These are phyloP conservation scores for Fusarium subglutinans DNA, from an alignment of 2,329 filamentous ascomycete genomes.

Conservation along the genomic window DNA sequence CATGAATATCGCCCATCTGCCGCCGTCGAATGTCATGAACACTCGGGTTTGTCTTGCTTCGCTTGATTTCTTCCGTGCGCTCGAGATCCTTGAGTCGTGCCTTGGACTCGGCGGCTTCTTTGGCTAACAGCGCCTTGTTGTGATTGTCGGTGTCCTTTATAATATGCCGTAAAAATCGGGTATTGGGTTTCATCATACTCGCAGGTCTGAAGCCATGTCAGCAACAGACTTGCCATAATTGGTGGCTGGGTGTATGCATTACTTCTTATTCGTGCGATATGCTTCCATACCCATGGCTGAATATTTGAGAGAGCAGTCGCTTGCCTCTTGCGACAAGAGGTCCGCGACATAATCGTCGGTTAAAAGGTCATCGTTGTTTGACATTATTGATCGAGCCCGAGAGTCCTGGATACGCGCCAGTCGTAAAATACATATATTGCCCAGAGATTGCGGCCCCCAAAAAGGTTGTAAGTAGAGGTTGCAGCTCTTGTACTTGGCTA, in stretches of 20 bases:
- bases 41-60: slow-evolving; percentile 56
- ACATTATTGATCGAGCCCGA: slow-evolving; percentile 43
- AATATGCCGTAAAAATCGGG: slow-evolving; percentile 85
- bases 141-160: slow-evolving; percentile 89
- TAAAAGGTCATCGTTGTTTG: slow-evolving; percentile 61
- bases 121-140: slow-evolving; percentile 86
- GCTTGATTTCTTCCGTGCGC: slow-evolving; percentile 55
- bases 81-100: slow-evolving; percentile 73
- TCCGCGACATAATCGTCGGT: slow-evolving; percentile 83
- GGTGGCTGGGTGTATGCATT: slow-evolving; percentile 33
- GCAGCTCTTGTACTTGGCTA: background rate
- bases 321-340: slow-evolving; percentile 83
- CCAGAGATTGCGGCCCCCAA: background rate
- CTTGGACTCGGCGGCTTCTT: slow-evolving; percentile 81
- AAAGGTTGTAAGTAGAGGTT: slow-evolving; percentile 6
- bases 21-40: slow-evolving; percentile 63
- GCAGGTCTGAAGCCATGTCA: slow-evolving; percentile 60
- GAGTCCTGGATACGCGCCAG: background rate
- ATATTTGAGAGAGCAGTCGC: slow-evolving; percentile 76
- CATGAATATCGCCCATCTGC: slow-evolving; percentile 69
- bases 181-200: slow-evolving; percentile 87
- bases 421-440: background rate
- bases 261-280: slow-evolving; percentile 61
- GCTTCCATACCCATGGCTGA: slow-evolving; percentile 78
- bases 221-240: slow-evolving; percentile 19